A percentile compares a stretch with the other conserved stretches of the same genome.
Conservation (phyloP, 1,284 basidiomycete species). For the Ganoderma boninense region DNA sequence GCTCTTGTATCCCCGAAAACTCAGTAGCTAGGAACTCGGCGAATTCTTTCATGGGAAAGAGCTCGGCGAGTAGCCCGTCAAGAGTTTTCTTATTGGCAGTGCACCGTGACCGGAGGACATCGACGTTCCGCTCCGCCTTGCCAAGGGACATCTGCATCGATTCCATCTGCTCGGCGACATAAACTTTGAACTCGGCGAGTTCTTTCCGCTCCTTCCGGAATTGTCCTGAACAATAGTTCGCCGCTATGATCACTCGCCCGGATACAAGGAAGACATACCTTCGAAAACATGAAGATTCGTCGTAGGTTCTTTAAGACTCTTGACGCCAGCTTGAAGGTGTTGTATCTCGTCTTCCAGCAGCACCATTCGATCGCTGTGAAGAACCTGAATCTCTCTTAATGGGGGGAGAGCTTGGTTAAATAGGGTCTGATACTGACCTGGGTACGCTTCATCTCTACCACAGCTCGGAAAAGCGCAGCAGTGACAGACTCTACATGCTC, state of each 20-base stretch:
- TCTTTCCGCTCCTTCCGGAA: not conserved
- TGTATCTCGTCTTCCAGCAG: not conserved
- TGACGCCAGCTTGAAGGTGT: not conserved
- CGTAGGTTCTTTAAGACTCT: not conserved
- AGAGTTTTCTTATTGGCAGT: not conserved
- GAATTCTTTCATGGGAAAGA: not conserved
- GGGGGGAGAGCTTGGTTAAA: too few relatives aligned
- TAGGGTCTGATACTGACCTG: not conserved
- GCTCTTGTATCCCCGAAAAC: not conserved
- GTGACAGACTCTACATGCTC: not conserved
- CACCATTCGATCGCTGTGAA: not conserved
- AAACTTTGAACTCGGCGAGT: not conserved
- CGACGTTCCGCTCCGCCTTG: not conserved
- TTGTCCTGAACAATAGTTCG: not conserved
- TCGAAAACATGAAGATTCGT: not conserved
- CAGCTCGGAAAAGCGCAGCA: not conserved
- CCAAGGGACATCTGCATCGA: not conserved
- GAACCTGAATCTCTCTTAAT: not conserved
- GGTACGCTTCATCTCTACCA: not conserved
- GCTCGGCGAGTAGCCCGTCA: not conserved
- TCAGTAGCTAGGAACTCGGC: not conserved
- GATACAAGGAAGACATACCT: not conserved
- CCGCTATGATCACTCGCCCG: not conserved
- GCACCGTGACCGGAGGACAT: not conserved
- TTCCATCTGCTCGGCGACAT: not conserved